phyloP scores from a whole-genome alignment of 1,284 basidiomycete species.

The Puccinia sorghi region DNA sequence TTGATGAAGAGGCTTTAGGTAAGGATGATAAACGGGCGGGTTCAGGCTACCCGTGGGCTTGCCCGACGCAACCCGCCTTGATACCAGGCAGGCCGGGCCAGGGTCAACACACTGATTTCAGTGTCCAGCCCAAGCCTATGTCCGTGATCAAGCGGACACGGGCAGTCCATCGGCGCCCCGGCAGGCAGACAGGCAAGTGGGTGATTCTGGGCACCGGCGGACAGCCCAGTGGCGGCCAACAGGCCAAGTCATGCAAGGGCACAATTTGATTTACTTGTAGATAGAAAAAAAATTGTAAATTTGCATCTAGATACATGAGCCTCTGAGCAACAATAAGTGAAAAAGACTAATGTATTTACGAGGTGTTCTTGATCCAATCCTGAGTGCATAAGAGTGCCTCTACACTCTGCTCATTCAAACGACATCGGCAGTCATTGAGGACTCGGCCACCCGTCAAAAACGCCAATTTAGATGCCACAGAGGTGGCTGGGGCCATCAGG shows the following conservation, averaged over 20 bases:
- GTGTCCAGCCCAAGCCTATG: not conserved
- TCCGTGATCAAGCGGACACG: no score
- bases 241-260: not conserved
- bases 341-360: not conserved
- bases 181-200: no score
- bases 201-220: no score
- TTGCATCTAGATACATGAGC: no score
- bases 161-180: no score
- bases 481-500: conserved; percentile 2
- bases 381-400: conserved; percentile 17
- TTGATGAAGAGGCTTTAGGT: no score
- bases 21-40: conserved; percentile 1
- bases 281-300: not conserved
- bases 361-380: conserved; percentile 5
- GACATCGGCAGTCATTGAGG: not conserved
- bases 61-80: not conserved
- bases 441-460: not conserved
- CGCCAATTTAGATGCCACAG: not conserved
- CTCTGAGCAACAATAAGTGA: no score
- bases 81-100: not conserved
- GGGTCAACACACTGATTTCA: not conserved
- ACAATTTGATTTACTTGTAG: not conserved
- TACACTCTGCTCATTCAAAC: not conserved
- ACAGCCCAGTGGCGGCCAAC: no score
- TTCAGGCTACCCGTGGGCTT: not conserved